These are phyloP conservation scores for Picochlorum sp. DNA, from an alignment of 139 green algal genomes.

Conservation along the genomic window DNA sequence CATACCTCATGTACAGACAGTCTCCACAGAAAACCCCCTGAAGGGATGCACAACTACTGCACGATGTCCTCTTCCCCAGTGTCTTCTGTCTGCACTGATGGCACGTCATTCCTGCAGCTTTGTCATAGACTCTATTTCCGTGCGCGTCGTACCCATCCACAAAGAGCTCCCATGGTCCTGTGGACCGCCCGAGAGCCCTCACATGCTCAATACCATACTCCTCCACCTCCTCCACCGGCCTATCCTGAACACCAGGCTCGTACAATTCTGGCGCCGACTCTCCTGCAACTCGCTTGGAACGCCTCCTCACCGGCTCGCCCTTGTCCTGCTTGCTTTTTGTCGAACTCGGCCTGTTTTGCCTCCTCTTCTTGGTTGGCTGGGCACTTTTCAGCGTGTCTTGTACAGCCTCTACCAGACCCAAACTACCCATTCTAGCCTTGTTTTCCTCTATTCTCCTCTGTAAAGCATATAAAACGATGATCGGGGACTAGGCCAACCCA, in stretches of 20 bases:
- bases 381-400: background rate
- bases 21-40: slow-evolving; percentile 69
- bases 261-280: background rate
- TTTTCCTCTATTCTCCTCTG: slow-evolving; percentile 22
- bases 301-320: background rate
- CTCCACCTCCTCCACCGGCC: background rate
- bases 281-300: slow-evolving; percentile 3
- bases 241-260: too few species aligned
- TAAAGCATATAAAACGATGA: background rate
- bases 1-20: slow-evolving; percentile 72
- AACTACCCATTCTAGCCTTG: slow-evolving; percentile 10
- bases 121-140: slow-evolving; percentile 28
- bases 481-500: background rate
- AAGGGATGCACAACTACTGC: slow-evolving; percentile 22
- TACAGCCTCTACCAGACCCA: slow-evolving; percentile 8
- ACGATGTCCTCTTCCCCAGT: slow-evolving; percentile 21
- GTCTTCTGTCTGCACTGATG: slow-evolving; percentile 37
- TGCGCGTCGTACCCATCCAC: slow-evolving; percentile 21
- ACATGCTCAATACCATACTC: slow-evolving; percentile 21
- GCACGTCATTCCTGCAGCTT: slow-evolving; percentile 14
- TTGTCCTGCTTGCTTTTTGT: background rate
- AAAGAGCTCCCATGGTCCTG: slow-evolving; percentile 21
- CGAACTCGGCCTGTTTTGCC: background rate
- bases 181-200: slow-evolving; percentile 2
- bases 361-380: background rate